phyloP scores from a whole-genome alignment of 2,329 filamentous ascomycete species.

The Hymenoscyphus scutula region DNA sequence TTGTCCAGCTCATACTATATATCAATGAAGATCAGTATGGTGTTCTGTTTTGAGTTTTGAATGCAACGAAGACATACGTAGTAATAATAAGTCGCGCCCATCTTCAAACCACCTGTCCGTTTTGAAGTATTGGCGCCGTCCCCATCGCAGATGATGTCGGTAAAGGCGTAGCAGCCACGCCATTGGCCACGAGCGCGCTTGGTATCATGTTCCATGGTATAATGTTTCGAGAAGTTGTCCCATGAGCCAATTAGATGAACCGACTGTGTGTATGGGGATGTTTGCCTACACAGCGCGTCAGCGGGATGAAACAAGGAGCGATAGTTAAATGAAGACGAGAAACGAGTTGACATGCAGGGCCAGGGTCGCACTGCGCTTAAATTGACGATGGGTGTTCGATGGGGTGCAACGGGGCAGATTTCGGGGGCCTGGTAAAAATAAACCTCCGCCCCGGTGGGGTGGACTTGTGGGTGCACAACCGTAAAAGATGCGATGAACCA shows the following conservation, averaged over 20 bases:
- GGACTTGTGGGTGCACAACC: background rate
- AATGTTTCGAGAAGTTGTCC: conserved; percentile 84
- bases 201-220: conserved; percentile 77
- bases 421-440: background rate
- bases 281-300: conserved; percentile 49
- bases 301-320: conserved; percentile 19
- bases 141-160: conserved; percentile 81
- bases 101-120: conserved; percentile 78
- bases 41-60: conserved; percentile 33
- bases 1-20: conserved; percentile 79
- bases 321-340: conserved; percentile 16
- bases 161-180: conserved; percentile 84
- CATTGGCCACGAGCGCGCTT: conserved; percentile 74
- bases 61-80: conserved; percentile 62
- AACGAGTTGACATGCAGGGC: conserved; percentile 19
- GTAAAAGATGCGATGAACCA: background rate
- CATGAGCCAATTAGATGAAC: conserved; percentile 87
- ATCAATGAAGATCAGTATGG: conserved; percentile 17
- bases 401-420: background rate
- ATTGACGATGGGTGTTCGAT: conserved; percentile 13
- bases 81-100: conserved; percentile 94
- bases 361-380: conserved; percentile 19
- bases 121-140: conserved; percentile 49
- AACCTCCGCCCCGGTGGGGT: background rate
- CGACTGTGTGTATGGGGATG: conserved; percentile 58